Evolutionary conservation across 495 filamentous ascomycete species (phyloP).

Genomic region (Penicillium goetzii): DNA sequence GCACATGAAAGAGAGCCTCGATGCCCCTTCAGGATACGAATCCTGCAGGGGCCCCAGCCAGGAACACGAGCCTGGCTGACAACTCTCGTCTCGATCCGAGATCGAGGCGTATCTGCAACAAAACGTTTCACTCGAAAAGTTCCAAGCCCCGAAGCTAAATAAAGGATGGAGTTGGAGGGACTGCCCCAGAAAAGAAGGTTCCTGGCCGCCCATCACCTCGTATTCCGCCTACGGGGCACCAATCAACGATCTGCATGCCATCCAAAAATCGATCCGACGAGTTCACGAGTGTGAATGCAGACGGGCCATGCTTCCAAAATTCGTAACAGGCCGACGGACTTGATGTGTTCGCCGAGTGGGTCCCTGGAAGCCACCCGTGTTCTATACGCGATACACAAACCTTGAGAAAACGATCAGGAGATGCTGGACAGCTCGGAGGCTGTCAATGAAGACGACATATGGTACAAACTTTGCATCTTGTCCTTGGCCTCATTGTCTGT

Average conservation of each 20-base stretch:
- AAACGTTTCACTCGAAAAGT: neutral
- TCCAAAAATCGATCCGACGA: neutral
- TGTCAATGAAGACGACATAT: neutral
- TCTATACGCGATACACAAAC: neutral
- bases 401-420: neutral
- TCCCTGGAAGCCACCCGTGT: neutral
- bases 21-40: neutral
- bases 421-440: neutral
- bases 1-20: neutral
- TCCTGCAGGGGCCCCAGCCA: neutral
- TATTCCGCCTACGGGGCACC: neutral
- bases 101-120: neutral
- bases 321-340: neutral
- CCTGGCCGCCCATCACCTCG: neutral
- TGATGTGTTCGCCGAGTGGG: neutral
- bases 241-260: slow-evolving; percentile 1
- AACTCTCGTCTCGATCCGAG: neutral
- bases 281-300: neutral
- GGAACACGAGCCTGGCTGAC: neutral
- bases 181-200: neutral
- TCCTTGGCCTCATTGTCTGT: too few species aligned
- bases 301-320: neutral
- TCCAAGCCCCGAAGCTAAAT: neutral
- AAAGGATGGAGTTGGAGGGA: neutral
- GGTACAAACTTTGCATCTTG: neutral